phyloP scores from a whole-genome alignment of 2,329 filamentous ascomycete species.

The Claviceps sp. region DNA sequence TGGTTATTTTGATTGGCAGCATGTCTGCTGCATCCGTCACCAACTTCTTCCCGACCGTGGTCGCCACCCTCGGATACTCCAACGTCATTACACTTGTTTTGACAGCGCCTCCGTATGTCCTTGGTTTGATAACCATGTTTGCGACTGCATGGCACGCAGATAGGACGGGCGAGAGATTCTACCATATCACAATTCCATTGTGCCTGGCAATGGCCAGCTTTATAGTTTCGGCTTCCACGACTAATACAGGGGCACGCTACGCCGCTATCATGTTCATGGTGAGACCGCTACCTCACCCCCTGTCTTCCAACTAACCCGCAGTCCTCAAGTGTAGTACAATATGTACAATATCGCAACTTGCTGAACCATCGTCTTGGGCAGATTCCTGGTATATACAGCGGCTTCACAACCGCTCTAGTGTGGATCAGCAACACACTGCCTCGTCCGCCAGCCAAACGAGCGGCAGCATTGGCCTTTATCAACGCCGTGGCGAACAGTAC shows the following conservation, averaged over 20 bases:
- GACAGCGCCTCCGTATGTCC: conserved; percentile 52
- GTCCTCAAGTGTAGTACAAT: not conserved
- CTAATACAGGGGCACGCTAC: conserved; percentile 47
- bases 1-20: conserved; percentile 44
- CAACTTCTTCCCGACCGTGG: conserved; percentile 60
- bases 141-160: conserved; percentile 59
- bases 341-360: not conserved
- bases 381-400: conserved; percentile 47
- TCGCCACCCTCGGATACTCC: conserved; percentile 51
- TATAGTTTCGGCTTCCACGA: conserved; percentile 54
- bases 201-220: conserved; percentile 49
- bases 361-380: conserved; percentile 5
- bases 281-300: not conserved
- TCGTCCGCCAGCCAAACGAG: conserved; percentile 60
- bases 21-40: conserved; percentile 45
- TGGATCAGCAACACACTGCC: conserved; percentile 71
- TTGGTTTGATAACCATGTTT: conserved; percentile 48
- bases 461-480: conserved; percentile 58
- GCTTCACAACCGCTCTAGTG: conserved; percentile 53
- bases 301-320: not conserved
- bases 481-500: conserved; percentile 46
- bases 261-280: conserved; percentile 60
- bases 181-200: conserved; percentile 51
- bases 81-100: conserved; percentile 47
- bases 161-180: conserved; percentile 55